Conservation (phyloP, 108 stramenopile species). For the Licmophora abbreviata region DNA sequence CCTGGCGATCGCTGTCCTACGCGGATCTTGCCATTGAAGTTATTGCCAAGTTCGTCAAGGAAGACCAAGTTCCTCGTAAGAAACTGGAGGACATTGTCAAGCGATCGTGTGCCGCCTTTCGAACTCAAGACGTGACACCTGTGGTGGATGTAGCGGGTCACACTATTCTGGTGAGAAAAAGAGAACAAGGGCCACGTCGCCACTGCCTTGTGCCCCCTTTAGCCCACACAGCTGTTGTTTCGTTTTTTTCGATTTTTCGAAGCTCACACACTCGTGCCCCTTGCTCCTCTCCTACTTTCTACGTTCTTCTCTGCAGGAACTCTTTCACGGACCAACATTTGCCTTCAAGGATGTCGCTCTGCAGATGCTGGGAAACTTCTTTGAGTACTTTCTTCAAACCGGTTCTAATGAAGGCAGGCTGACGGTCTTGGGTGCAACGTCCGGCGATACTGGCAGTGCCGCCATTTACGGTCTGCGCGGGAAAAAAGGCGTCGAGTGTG, state of each 20-base stretch:
- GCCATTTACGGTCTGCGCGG: constrained; percentile 98
- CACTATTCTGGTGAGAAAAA: constrained; percentile 61
- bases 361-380: constrained; percentile 98
- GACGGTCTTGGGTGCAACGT: constrained; percentile 92
- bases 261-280: not conserved
- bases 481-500: constrained; percentile 93
- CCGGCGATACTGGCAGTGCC: constrained; percentile 93
- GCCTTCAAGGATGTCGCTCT: constrained; percentile 99
- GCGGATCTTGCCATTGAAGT: constrained; percentile 83
- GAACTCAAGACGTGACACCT: constrained; percentile 86
- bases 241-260: not conserved
- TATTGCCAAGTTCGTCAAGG: constrained; percentile 86
- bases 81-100: constrained; percentile 82
- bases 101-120: constrained; percentile 83
- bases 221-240: not conserved
- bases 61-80: constrained; percentile 82
- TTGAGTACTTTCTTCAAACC: constrained; percentile 95
- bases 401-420: constrained; percentile 82
- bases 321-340: constrained; percentile 98
- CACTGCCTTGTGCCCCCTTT: not conserved
- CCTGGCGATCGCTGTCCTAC: constrained; percentile 71
- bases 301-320: constrained; percentile 54
- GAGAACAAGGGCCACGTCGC: not conserved
- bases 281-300: not conserved
- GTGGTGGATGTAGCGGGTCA: constrained; percentile 73